A percentile compares a stretch with the other conserved stretches of the same genome.
These are phyloP conservation scores for Trichoderma polysporum DNA, from an alignment of 2,329 filamentous ascomycete genomes.

Conservation along the genomic window DNA sequence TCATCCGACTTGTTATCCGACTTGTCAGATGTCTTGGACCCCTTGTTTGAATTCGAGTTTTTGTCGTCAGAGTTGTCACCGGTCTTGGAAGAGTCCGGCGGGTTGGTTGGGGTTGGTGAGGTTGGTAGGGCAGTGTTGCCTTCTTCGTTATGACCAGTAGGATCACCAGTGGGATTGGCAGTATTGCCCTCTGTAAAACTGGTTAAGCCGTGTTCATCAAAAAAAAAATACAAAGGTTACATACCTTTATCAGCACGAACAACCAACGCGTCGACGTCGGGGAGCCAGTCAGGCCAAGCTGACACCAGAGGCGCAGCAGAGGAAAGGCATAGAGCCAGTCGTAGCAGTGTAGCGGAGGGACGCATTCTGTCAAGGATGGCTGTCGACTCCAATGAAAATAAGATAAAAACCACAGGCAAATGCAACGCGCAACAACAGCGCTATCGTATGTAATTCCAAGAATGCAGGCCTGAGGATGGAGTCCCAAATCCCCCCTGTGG, in stretches of 20 bases:
- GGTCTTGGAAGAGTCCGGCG: neutral
- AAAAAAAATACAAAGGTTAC: slow-evolving; percentile 17
- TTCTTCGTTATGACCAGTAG: slow-evolving; percentile 37
- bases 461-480: neutral
- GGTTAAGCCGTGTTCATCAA: slow-evolving; percentile 18
- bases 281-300: slow-evolving; percentile 58
- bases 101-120: neutral
- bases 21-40: slow-evolving; percentile 21
- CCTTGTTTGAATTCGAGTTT: neutral
- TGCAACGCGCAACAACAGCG: neutral
- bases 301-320: slow-evolving; percentile 52
- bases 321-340: slow-evolving; percentile 50
- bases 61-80: neutral
- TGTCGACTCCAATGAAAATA: neutral
- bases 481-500: neutral
- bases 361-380: slow-evolving; percentile 45
- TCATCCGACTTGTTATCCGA: too few relatives aligned
- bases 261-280: slow-evolving; percentile 52
- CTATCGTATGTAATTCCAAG: neutral
- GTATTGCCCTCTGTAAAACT: slow-evolving; percentile 30
- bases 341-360: slow-evolving; percentile 46
- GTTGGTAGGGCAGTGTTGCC: slow-evolving; percentile 18
- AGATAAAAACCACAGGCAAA: neutral
- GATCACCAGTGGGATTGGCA: slow-evolving; percentile 29
- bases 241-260: slow-evolving; percentile 46